These are phyloP conservation scores for Picea engelmannii DNA, from an alignment of 83 land plant species.

Conservation along the genomic window DNA sequence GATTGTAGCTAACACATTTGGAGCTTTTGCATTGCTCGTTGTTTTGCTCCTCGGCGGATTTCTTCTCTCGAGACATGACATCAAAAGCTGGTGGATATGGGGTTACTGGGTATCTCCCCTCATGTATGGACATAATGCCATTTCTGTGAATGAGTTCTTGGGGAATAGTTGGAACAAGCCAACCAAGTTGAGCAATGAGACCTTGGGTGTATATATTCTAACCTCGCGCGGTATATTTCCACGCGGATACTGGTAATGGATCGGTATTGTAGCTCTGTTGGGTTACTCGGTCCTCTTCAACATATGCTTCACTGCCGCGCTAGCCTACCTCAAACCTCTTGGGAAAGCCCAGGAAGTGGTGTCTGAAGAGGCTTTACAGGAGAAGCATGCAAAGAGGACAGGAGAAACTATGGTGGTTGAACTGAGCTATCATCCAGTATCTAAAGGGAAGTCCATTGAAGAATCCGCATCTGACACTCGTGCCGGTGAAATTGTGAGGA, in stretches of 20 bases:
- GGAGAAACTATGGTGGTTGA: slow-evolving; percentile 19
- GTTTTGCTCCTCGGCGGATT: no score
- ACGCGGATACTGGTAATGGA: slow-evolving; percentile 44
- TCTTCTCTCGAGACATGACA: slow-evolving; percentile 7
- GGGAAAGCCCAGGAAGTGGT: no score
- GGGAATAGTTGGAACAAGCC: slow-evolving; percentile 44
- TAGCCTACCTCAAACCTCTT: slow-evolving; percentile 28
- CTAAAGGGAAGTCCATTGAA: neutral
- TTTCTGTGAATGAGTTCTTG: slow-evolving; percentile 47
- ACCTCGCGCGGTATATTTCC: slow-evolving; percentile 43
- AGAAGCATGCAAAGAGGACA: slow-evolving; percentile 24
- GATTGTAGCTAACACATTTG: no score
- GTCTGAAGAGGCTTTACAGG: slow-evolving; percentile 17
- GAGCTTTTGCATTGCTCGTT: neutral
- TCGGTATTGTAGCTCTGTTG: slow-evolving; percentile 33
- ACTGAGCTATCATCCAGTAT: neutral
- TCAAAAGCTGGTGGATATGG: slow-evolving; percentile 20
- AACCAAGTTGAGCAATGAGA: slow-evolving; percentile 15
- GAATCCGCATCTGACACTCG: neutral
- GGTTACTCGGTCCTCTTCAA: slow-evolving; percentile 41
- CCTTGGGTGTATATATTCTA: slow-evolving; percentile 32
- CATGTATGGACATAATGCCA: slow-evolving; percentile 31
- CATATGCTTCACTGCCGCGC: slow-evolving; percentile 23
- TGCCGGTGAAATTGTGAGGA: neutral
- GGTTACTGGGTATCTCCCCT: slow-evolving; percentile 34